Evolutionary conservation across 2,329 filamentous ascomycete species (phyloP), one percentile per base, ranked within the genome.

Genomic region (Pseudogymnoascus sp.): DNA sequence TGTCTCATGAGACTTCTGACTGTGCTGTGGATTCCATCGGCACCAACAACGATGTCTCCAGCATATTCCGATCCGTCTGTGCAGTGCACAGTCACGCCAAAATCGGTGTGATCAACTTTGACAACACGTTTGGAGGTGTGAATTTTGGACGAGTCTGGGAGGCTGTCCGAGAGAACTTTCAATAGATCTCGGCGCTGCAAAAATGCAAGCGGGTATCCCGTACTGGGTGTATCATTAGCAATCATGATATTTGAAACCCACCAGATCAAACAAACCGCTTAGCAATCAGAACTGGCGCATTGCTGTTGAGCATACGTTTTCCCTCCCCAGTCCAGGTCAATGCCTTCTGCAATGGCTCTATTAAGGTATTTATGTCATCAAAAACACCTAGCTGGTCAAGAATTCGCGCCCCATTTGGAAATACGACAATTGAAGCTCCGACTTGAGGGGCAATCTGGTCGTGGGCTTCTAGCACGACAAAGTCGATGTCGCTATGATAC

Each of bases 331-430:
- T 61, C 60, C 61, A 64, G 21, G 41, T 62, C 27, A 61, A n/a
- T 15, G 38, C 58, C 13, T 12, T 48, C 17, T 38, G 31, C 25
- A 65, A 13, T 3, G 64, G 58, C 27, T 63, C 61, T 12, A 58
- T 27, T 21, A 42, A n/a, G 2, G 48, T 51, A 8, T 55, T 12
- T 3, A 66, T 27, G 39, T 65, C 59, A n/a, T 75, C 70, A 10
- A 66, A 76, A 36, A 72, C 66, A 0, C 79, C 80, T 0, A 84
- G 67, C 67, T 84, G 81, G 60, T 83, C 80, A 0, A 83, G 68
- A 8, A 84, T 77, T 0, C 76, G 73, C 3, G 71, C 63, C 1
- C 78, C 78, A 31, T 78, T 74, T 0, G 80, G 72, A 0, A 74
- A 65, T 0, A 83, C 65, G 0, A 73, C 78, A 36, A 84, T 79